phyloP scores from a whole-genome alignment of 495 filamentous ascomycete genomes.

The Hyaloscypha variabilis region DNA sequence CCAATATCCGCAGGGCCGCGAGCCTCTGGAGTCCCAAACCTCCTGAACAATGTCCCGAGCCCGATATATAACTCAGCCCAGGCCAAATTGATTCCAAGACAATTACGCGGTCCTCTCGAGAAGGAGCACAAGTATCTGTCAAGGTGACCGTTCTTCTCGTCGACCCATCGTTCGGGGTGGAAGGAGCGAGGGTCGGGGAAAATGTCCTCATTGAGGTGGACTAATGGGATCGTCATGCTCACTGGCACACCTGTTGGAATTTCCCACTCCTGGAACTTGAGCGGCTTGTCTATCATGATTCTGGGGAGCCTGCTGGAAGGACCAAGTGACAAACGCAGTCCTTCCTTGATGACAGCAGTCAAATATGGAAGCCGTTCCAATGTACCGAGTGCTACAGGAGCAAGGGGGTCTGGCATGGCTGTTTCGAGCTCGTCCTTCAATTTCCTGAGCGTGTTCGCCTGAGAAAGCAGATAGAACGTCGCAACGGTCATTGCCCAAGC shows the following conservation, averaged over 20 bases:
- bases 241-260: conserved; percentile 42
- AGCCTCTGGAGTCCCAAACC: conserved; percentile 23
- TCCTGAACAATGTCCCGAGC: conserved; percentile 37
- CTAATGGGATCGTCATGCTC: conserved; percentile 48
- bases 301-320: conserved; percentile 35
- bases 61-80: conserved; percentile 46
- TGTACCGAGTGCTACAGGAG: neutral
- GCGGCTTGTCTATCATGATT: conserved; percentile 33
- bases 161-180: conserved; percentile 53
- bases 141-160: conserved; percentile 18
- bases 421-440: conserved; percentile 35
- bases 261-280: conserved; percentile 31
- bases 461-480: conserved; percentile 36
- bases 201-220: conserved; percentile 46
- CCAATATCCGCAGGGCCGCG: neutral
- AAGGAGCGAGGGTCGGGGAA: conserved; percentile 51
- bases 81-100: conserved; percentile 56
- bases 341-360: conserved; percentile 46
- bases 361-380: conserved; percentile 50
- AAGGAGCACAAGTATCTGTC: conserved; percentile 52
- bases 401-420: neutral
- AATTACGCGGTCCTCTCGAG: conserved; percentile 47
- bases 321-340: conserved; percentile 47
- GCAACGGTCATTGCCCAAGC: conserved; percentile 35
- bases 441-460: conserved; percentile 30